Percentiles rank a stretch among this genome's conserved stretches.
Evolutionary conservation across 108 stramenopile genomes (phyloP).

Genomic region (Nannochloropsis gaditana): DNA sequence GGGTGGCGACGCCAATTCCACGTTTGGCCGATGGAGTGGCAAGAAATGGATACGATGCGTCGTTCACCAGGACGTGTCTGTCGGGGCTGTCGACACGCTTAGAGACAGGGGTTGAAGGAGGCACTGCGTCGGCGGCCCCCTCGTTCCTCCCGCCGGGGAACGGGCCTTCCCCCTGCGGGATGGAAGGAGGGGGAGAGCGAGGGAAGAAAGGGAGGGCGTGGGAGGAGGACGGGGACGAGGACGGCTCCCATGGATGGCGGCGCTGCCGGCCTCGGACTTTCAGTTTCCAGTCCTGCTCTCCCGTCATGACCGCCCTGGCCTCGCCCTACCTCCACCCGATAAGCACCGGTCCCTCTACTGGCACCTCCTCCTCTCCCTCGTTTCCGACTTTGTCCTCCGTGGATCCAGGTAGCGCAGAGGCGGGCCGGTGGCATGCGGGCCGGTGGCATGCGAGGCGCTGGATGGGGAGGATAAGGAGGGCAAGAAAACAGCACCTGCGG

Average conservation of each 20-base stretch:
- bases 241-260: not conserved
- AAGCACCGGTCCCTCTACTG: not conserved
- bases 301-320: not conserved
- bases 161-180: not conserved
- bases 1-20: not conserved
- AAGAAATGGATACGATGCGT: not conserved
- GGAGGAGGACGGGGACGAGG: not conserved
- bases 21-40: not conserved
- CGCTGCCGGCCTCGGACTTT: not conserved
- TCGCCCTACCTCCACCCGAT: not conserved
- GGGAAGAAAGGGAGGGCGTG: conserved; percentile 19
- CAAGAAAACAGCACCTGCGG: too few species aligned
- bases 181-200: not conserved
- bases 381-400: not conserved
- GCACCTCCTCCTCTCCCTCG: not conserved
- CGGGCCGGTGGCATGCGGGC: too few species aligned
- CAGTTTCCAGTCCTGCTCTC: not conserved
- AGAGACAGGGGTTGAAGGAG: too few species aligned
- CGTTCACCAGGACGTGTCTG: too few species aligned
- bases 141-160: too few species aligned
- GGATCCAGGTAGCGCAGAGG: too few species aligned
- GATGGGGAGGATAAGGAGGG: too few species aligned
- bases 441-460: too few species aligned
- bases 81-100: too few species aligned
- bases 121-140: too few species aligned